Evolutionary conservation across 2,329 filamentous ascomycete species (phyloP).

Genomic region (Fusarium luffae): DNA sequence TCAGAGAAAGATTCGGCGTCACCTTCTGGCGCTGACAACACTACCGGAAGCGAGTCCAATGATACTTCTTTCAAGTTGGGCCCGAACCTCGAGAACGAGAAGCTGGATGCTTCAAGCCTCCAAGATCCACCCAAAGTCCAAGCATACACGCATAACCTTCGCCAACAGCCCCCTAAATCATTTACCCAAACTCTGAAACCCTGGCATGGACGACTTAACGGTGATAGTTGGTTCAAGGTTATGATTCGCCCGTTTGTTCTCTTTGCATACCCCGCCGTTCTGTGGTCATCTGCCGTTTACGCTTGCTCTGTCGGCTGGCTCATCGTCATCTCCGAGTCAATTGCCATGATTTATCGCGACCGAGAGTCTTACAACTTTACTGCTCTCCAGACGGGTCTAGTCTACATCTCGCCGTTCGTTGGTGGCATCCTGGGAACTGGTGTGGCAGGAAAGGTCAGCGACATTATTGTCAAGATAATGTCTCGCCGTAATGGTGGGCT

Average conservation of each 20-base stretch:
- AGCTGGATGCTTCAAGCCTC: constrained; percentile 52
- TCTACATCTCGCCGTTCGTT: constrained; percentile 91
- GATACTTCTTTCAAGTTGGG: constrained; percentile 42
- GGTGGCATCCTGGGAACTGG: constrained; percentile 91
- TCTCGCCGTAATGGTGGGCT: constrained; percentile 87
- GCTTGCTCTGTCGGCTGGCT: constrained; percentile 92
- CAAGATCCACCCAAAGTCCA: constrained; percentile 51
- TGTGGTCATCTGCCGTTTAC: constrained; percentile 90
- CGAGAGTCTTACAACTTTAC: constrained; percentile 80
- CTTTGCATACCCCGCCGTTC: constrained; percentile 85
- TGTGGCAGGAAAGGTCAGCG: constrained; percentile 88
- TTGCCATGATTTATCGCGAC: constrained; percentile 81
- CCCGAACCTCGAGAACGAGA: constrained; percentile 56
- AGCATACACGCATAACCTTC: constrained; percentile 77
- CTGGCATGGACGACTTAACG: constrained; percentile 80
- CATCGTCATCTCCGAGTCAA: constrained; percentile 90
- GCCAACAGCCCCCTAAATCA: constrained; percentile 73
- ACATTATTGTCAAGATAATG: constrained; percentile 85
- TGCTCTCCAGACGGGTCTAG: constrained; percentile 81
- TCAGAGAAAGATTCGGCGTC: neutral
- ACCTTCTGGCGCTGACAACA: constrained; percentile 8
- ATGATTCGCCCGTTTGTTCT: constrained; percentile 85
- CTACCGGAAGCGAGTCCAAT: constrained; percentile 39
- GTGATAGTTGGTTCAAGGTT: constrained; percentile 83
- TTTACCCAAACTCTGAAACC: constrained; percentile 79